Evolutionary conservation across 768 basidiomycete genomes (phyloP), one percentile per base, ranked within the genome.

Genomic region (Tylopilus vinaceipallidus): DNA sequence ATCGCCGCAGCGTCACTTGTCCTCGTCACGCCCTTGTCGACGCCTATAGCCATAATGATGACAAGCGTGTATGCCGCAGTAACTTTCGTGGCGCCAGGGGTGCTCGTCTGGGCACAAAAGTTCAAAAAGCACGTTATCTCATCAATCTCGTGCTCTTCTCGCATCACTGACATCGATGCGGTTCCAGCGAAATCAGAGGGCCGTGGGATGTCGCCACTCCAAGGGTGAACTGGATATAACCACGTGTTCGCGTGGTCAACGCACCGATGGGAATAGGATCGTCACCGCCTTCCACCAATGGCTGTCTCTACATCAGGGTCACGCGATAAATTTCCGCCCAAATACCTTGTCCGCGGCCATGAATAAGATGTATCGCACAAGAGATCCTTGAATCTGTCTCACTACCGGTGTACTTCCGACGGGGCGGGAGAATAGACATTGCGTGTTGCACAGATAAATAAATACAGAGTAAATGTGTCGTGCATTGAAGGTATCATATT

Each of bases 151-250:
- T 45, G 14, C 45, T 27, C 45, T 57, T 57, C n/a, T 49, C 51
- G 50, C 35, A 42, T 43, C 47, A 20, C 35, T 53, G 47, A 55
- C 51, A 34, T 49, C 45, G 37, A 42, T 47, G n/a, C 19, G 44
- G 49, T 58, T 46, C n/a, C 62, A 93, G 91, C 67, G 89, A 91
- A 71, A 86, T 94, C 65, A 80, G 88, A 52, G 91, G 91, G 9
- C 87, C 90, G 54, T 94, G 91, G 91, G 91, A 94, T 65, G 87
- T 88, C 23, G 91, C 91, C 24, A 78, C 84, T 56, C 91, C 91
- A 30, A 82, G 80, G 68, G 71, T 84, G 39, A 80, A 81, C 62
- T 80, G 67, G 61, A 57, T 51, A 52, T 64, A 54, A 50, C 50
- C 42, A 33, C 50, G n/a, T 42, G 39, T 42, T 34, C 43, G 58